Conservation (phyloP, 108 stramenopile species). For the Cyclotella atomus region DNA sequence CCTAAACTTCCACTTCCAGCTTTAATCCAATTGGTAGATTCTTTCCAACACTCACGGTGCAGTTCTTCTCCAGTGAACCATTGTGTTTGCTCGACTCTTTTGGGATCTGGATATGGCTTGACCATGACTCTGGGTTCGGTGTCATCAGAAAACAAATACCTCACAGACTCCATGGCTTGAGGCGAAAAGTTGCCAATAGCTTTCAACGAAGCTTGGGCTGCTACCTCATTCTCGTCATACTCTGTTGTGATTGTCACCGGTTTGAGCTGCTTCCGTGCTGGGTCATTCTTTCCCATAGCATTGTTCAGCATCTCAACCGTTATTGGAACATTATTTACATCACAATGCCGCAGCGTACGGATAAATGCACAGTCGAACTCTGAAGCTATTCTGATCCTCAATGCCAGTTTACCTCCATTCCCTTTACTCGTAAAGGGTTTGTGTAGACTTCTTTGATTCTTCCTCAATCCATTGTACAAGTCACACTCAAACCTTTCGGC, state of each 20-base stretch:
- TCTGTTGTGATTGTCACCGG: slow-evolving; percentile 58
- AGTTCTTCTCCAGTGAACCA: slow-evolving; percentile 59
- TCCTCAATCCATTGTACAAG: slow-evolving; percentile 48
- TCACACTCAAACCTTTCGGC: slow-evolving; percentile 61
- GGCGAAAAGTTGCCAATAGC: slow-evolving; percentile 41
- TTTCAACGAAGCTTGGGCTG: slow-evolving; percentile 35
- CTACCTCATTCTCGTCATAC: slow-evolving; percentile 54
- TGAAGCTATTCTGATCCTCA: slow-evolving; percentile 65
- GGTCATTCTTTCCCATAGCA: background rate
- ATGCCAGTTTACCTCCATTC: slow-evolving; percentile 54
- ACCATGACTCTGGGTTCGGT: slow-evolving; percentile 30
- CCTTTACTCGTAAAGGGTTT: background rate
- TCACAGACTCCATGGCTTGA: slow-evolving; percentile 26
- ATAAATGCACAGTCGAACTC: slow-evolving; percentile 57
- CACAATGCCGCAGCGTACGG: slow-evolving; percentile 11
- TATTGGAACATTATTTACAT: slow-evolving; percentile 5
- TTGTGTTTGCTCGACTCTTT: slow-evolving; percentile 41
- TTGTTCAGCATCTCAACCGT: slow-evolving; percentile 5
- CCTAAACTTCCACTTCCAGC: slow-evolving; percentile 60
- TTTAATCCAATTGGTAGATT: slow-evolving; percentile 69
- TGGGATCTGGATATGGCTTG: slow-evolving; percentile 77
- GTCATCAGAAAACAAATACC: slow-evolving; percentile 34
- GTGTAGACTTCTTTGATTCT: background rate
- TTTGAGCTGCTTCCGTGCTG: slow-evolving; percentile 3
- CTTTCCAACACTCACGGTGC: slow-evolving; percentile 47